These are phyloP conservation scores for Parathielavia appendiculata DNA, from an alignment of 495 filamentous ascomycete species.

Conservation along the genomic window DNA sequence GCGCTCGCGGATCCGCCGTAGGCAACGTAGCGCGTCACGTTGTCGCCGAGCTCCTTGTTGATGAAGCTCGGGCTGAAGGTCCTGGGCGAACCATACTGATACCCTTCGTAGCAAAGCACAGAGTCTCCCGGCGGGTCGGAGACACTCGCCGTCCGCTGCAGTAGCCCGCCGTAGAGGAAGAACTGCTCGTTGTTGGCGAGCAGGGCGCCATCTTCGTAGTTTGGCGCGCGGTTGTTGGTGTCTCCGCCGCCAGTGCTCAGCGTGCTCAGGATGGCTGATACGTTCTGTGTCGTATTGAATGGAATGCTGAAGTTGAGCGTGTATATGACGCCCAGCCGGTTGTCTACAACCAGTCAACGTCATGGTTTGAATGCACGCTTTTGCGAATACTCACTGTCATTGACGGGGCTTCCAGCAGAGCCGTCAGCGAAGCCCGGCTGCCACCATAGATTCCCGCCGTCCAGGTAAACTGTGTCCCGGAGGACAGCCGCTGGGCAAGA, in stretches of 20 bases:
- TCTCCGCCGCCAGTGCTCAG: conserved; percentile 38
- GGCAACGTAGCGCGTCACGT: conserved; percentile 58
- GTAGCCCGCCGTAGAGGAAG: conserved; percentile 48
- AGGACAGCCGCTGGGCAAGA: conserved; percentile 51
- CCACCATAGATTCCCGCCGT: conserved; percentile 57
- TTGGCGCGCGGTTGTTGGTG: conserved; percentile 54
- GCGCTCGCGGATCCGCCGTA: conserved; percentile 59
- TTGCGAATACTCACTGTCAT: conserved; percentile 35
- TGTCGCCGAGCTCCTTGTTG: conserved; percentile 33
- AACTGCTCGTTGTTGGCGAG: conserved; percentile 61
- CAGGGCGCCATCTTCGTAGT: conserved; percentile 59
- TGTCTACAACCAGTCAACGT: conserved; percentile 31
- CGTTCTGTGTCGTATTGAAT: conserved; percentile 52
- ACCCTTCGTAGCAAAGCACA: conserved; percentile 48
- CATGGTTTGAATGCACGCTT: background rate
- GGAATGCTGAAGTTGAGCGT: conserved; percentile 54
- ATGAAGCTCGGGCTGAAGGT: conserved; percentile 42
- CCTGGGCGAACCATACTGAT: conserved; percentile 43
- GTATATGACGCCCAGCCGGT: conserved; percentile 46
- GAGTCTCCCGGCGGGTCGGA: conserved; percentile 32
- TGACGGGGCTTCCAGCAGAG: background rate
- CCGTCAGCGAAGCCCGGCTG: conserved; percentile 41
- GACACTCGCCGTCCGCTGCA: conserved; percentile 20
- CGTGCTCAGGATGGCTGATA: conserved; percentile 45
- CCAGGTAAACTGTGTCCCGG: conserved; percentile 62